These are phyloP conservation scores for Clarireedia paspali DNA, from an alignment of 2,329 filamentous ascomycete species.

Conservation along the genomic window DNA sequence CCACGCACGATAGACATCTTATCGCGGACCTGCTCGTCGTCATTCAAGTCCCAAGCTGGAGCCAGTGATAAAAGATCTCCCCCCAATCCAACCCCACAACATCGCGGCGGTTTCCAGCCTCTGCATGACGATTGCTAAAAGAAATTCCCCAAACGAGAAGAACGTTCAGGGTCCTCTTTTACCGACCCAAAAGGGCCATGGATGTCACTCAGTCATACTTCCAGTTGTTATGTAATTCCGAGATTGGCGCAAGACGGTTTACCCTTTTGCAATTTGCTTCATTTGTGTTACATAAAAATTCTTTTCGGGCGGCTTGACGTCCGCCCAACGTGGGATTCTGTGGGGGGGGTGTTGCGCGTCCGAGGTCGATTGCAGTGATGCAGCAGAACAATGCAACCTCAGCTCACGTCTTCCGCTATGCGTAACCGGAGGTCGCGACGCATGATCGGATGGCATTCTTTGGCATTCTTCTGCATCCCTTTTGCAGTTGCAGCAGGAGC, in stretches of 20 bases:
- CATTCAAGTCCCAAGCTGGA: no score
- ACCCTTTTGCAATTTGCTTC: not conserved
- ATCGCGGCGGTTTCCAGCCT: not conserved
- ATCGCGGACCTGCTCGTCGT: no score
- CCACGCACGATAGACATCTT: no score
- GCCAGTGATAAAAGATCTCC: not conserved
- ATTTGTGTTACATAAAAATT: not conserved
- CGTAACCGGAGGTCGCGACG: no score
- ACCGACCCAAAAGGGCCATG: not conserved
- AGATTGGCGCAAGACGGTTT: not conserved
- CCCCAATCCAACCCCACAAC: not conserved
- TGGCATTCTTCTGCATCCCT: no score
- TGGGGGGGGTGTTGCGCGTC: no score
- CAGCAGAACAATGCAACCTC: no score
- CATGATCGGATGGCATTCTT: no score
- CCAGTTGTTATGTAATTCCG: not conserved
- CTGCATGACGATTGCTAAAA: not conserved
- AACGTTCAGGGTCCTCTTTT: no score
- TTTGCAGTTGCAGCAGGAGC: no score
- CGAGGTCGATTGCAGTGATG: no score
- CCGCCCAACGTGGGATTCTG: not conserved
- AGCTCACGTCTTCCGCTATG: no score
- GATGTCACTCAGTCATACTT: not conserved
- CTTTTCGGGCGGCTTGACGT: not conserved
- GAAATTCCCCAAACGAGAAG: not conserved